phyloP scores from a whole-genome alignment of 2,329 filamentous ascomycete genomes.

The Reticulascus tulasneorum region DNA sequence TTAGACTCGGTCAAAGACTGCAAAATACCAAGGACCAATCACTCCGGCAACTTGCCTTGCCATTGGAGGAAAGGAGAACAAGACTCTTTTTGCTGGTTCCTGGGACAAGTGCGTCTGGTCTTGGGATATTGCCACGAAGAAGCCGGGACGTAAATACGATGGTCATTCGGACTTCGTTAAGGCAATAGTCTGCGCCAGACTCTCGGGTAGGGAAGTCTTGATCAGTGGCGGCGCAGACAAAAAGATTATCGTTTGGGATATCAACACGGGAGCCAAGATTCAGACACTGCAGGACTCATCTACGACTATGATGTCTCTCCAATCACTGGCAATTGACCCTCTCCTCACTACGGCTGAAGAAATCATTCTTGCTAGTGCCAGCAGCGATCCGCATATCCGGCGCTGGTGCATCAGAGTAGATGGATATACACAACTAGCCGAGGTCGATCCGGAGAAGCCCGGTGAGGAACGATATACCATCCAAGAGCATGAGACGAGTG shows the following conservation, averaged over 20 bases:
- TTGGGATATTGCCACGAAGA: slow-evolving; percentile 63
- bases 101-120: slow-evolving; percentile 95
- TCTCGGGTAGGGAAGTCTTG: slow-evolving; percentile 60
- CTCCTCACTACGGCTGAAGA: slow-evolving; percentile 45
- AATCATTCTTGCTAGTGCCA: slow-evolving; percentile 69
- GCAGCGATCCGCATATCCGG: slow-evolving; percentile 75
- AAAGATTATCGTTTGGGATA: slow-evolving; percentile 81
- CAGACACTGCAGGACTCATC: slow-evolving; percentile 72
- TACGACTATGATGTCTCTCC: slow-evolving; percentile 69
- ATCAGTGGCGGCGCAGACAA: slow-evolving; percentile 75
- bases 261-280: slow-evolving; percentile 61
- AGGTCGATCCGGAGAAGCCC: slow-evolving; percentile 29
- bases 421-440: slow-evolving; percentile 50
- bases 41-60: slow-evolving; percentile 78
- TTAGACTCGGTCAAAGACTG: slow-evolving; percentile 8
- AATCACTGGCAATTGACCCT: slow-evolving; percentile 74
- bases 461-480: slow-evolving; percentile 47
- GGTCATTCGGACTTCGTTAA: slow-evolving; percentile 94
- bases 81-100: slow-evolving; percentile 75
- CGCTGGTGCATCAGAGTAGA: slow-evolving; percentile 63
- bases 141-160: slow-evolving; percentile 55
- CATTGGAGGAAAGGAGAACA: slow-evolving; percentile 52
- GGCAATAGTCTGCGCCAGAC: slow-evolving; percentile 58
- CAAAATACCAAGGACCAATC: slow-evolving; percentile 64
- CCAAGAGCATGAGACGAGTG: slow-evolving; percentile 81